These are phyloP conservation scores for Circinella minor DNA, from an alignment of 371 early-diverging fungal genomes.

Conservation along the genomic window DNA sequence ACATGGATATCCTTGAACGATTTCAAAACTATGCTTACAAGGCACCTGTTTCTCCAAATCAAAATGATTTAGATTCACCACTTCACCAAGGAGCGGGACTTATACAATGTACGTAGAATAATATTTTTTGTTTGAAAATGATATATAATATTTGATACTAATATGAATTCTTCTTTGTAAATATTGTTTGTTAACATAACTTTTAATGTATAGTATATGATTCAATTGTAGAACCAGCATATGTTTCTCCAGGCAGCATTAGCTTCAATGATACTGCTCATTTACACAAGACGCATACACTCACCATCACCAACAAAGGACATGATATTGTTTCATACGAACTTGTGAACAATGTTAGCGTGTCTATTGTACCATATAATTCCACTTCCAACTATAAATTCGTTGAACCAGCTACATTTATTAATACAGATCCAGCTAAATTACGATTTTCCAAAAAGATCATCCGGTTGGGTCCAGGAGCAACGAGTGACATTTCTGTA, in stretches of 20 bases:
- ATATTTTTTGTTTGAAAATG: background rate
- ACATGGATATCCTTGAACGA: constrained; percentile 33
- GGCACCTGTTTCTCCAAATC: constrained; percentile 47
- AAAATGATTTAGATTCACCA: constrained; percentile 33
- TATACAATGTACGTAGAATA: constrained; percentile 49
- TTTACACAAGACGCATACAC: constrained; percentile 19
- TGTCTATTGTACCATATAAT: constrained; percentile 6
- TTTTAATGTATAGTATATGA: constrained; percentile 33
- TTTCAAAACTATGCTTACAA: constrained; percentile 51
- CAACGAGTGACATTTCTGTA: constrained; percentile 19
- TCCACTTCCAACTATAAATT: background rate
- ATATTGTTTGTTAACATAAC: background rate
- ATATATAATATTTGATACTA: too few relatives aligned
- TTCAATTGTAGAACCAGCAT: constrained; percentile 55
- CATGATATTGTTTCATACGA: background rate
- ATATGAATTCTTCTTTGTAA: background rate
- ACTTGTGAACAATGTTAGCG: constrained; percentile 12
- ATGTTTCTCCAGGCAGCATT: constrained; percentile 64
- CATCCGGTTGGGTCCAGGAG: constrained; percentile 38
- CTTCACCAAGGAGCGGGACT: constrained; percentile 72
- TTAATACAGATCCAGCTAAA: constrained; percentile 23
- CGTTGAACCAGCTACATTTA: background rate
- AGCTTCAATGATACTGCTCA: constrained; percentile 73
- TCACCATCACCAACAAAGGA: constrained; percentile 63
- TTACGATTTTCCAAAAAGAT: constrained; percentile 30